Evolutionary conservation across 164 flowering plant genomes (phyloP).

Genomic region (Macadamia integrifolia): DNA sequence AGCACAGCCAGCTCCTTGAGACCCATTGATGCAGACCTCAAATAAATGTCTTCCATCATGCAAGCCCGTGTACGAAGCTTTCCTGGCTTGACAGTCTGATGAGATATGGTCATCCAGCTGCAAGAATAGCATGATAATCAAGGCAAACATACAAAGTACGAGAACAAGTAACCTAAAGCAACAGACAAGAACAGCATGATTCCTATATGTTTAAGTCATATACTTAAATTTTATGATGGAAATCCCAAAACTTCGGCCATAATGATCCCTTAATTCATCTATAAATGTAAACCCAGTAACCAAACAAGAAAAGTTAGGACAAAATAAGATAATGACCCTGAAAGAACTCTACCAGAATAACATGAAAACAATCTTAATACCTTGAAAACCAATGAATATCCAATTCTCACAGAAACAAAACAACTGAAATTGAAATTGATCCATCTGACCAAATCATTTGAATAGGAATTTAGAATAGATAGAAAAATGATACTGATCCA

Average conservation of each 20-base stretch:
- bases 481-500: too few relatives aligned
- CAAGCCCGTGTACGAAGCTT: constrained; percentile 43
- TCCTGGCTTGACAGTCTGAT: constrained; percentile 43
- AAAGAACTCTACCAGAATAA: background rate
- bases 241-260: background rate
- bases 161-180: background rate
- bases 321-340: too few relatives aligned
- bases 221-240: background rate
- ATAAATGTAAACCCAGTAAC: background rate
- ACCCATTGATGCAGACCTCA: constrained; percentile 65
- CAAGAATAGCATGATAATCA: constrained; percentile 14
- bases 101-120: constrained; percentile 64
- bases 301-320: background rate
- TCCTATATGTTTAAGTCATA: background rate
- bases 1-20: constrained; percentile 49
- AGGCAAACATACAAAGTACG: background rate
- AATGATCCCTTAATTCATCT: background rate
- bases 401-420: background rate
- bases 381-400: background rate
- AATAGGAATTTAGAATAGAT: too few relatives aligned
- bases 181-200: background rate
- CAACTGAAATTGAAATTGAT: background rate
- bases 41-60: constrained; percentile 72
- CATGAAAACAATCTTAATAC: background rate
- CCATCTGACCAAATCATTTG: too few relatives aligned